phyloP scores from a whole-genome alignment of 768 basidiomycete genomes.

The Hirschioporus abietinus region DNA sequence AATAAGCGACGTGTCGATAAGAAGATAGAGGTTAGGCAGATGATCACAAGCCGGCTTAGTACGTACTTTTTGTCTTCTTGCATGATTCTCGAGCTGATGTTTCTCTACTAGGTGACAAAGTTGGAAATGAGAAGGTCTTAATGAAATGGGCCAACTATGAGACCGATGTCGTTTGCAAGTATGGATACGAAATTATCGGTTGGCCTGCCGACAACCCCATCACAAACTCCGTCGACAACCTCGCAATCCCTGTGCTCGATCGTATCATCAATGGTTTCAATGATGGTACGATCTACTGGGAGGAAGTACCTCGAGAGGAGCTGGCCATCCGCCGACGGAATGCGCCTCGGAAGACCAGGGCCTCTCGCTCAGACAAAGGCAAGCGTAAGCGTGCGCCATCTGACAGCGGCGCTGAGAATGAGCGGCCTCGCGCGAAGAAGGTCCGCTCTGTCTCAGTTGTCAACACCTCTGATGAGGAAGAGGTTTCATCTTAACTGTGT shows the following conservation, averaged over 20 bases:
- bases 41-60: background rate
- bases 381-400: background rate
- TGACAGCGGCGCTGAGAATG: background rate
- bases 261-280: background rate
- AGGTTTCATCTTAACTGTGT: no score
- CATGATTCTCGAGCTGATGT: background rate
- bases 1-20: background rate
- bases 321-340: background rate
- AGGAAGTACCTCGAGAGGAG: background rate
- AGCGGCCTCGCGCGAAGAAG: background rate
- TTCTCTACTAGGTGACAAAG: background rate
- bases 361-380: background rate
- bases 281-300: background rate
- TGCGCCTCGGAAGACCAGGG: background rate
- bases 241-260: background rate
- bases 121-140: background rate
- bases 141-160: background rate
- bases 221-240: background rate
- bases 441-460: no score
- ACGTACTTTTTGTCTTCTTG: background rate
- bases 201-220: background rate
- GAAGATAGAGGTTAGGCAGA: background rate
- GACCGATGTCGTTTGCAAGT: background rate
- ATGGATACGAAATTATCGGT: background rate
- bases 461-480: no score